Conservation (phyloP, 176 grass and related monocot species). For the Saccharum officinarum region DNA sequence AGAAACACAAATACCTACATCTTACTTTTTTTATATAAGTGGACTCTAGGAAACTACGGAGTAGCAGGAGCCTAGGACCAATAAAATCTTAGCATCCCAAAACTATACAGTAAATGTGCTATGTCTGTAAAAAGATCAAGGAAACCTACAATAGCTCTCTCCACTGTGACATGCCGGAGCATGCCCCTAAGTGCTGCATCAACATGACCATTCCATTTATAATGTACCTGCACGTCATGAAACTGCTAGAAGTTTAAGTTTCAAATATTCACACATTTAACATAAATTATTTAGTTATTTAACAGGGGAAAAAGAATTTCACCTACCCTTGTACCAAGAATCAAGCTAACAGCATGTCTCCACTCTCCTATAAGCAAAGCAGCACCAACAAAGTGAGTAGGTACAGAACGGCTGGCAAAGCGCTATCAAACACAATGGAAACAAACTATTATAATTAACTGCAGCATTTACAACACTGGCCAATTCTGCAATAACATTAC, state of each 20-base stretch:
- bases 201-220: slow-evolving; percentile 68
- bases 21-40: background rate
- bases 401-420: slow-evolving; percentile 90
- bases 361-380: slow-evolving; percentile 94
- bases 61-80: background rate
- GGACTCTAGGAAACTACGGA: too few species aligned
- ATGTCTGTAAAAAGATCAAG: background rate
- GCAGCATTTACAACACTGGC: slow-evolving; percentile 66
- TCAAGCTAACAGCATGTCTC: slow-evolving; percentile 74
- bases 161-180: slow-evolving; percentile 66
- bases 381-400: slow-evolving; percentile 86
- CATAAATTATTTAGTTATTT: slow-evolving; percentile 23
- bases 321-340: slow-evolving; percentile 93
- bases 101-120: slow-evolving; percentile 17
- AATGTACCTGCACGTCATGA: slow-evolving; percentile 61
- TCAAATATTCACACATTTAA: slow-evolving; percentile 14
- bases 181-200: slow-evolving; percentile 64
- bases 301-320: slow-evolving; percentile 32
- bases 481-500: slow-evolving; percentile 70
- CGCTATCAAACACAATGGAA: slow-evolving; percentile 54
- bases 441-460: slow-evolving; percentile 30
- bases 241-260: slow-evolving; percentile 51
- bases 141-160: slow-evolving; percentile 83
- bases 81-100: slow-evolving; percentile 7
- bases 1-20: background rate